A percentile compares a stretch with the other conserved stretches of the same genome.
Evolutionary conservation across 2,329 filamentous ascomycete species (phyloP).

Genomic region (Aspergillus fumigatus): DNA sequence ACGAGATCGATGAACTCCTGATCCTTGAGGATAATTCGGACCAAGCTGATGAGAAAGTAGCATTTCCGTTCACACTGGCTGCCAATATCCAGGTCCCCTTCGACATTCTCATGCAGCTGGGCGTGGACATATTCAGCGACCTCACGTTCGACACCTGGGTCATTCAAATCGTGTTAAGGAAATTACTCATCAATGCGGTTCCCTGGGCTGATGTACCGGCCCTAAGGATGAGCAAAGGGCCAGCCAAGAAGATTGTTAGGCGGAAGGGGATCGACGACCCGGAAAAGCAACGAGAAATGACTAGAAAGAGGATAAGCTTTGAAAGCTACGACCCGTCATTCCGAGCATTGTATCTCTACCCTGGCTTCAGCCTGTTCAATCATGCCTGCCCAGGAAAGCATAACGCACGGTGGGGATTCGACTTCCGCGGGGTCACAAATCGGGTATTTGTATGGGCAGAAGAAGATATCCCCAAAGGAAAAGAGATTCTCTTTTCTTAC

Average conservation of each 20-base stretch:
- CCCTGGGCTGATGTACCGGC: constrained; percentile 25
- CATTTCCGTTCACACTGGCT: constrained; percentile 30
- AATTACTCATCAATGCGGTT: constrained; percentile 27
- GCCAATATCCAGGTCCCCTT: constrained; percentile 36
- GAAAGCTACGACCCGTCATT: constrained; percentile 20
- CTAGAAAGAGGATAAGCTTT: neutral
- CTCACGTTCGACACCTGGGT: constrained; percentile 36
- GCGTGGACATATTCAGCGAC: constrained; percentile 35
- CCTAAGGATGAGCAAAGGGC: constrained; percentile 1
- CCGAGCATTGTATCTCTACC: constrained; percentile 28
- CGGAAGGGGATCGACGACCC: neutral
- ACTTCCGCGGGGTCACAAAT: constrained; percentile 21
- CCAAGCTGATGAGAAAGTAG: constrained; percentile 7
- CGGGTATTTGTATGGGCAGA: constrained; percentile 27
- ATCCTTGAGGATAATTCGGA: constrained; percentile 19
- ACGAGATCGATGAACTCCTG: constrained; percentile 34
- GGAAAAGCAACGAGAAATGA: constrained; percentile 6
- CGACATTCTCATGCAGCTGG: constrained; percentile 30
- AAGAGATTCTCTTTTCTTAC: constrained; percentile 26
- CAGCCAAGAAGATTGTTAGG: constrained; percentile 6
- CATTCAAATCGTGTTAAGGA: constrained; percentile 30
- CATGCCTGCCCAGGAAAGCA: constrained; percentile 15
- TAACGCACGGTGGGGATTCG: constrained; percentile 30
- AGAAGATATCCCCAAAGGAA: constrained; percentile 16
- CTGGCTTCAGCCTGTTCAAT: constrained; percentile 31